Base-by-base conservation (phyloP, 2,329 filamentous ascomycete species). In the Fusarium neocosmosporiellum region DNA sequence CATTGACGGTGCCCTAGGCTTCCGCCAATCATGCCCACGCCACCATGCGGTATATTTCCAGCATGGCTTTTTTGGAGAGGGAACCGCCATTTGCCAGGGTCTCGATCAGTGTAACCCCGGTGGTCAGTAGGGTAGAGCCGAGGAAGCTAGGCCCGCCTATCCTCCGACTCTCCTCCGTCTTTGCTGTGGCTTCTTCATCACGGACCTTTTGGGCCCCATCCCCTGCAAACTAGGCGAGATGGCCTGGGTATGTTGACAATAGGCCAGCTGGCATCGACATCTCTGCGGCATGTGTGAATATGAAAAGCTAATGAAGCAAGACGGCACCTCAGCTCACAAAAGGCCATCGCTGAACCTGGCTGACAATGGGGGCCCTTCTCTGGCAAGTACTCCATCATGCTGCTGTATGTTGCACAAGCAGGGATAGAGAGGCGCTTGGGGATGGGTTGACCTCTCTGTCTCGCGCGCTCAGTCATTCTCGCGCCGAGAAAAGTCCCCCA, bases 111-210 rank as follows among this genome's bases (percentile, higher is more conserved):
- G 66, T 62, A 73, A 75, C 71, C 70, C 63, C 68, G 67, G 68
- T 70, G 59, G 67, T 66, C 74, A 70, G 72, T 72, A 74, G 65
- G 65, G 65, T 63, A 65, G 68, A 75, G 65, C 74, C 72, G 74
- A 77, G 75, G 75, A 68, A 71, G 68, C 66, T 70, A 77, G 75
- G 74, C 68, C 74, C 74, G 74, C 64, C 75, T 76, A 71, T 72
- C 74, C 75, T 69, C 58, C 61, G 63, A 67, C 65, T 64, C 54
- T 63, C 36, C 53, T 60, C 63, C 48, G 37, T 63, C 27, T 41
- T 55, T 31, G 27, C 46, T 27, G 63, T 76, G 39, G 67, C 61
- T 62, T 59, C 55, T 58, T 57, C 58, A 72, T 54, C 31, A 61
- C 41, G 50, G 41, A 46, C 36, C 55, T n/a, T 24, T 53, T 53